Percentiles rank a stretch among this genome's conserved stretches.
Conservation (phyloP, 495 filamentous ascomycete genomes). For the Penicillium desertorum region DNA sequence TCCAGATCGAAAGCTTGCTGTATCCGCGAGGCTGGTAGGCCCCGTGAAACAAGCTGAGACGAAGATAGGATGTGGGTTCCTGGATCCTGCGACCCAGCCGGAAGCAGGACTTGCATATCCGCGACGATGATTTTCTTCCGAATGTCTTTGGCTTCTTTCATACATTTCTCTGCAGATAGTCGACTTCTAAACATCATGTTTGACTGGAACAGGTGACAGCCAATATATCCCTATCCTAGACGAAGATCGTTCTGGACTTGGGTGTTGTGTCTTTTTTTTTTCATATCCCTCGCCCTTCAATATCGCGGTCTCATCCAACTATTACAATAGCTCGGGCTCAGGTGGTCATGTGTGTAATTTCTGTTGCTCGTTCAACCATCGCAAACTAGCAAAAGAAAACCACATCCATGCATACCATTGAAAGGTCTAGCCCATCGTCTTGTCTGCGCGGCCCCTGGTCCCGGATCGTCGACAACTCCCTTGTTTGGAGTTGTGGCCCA, state of each 20-base stretch:
- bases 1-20: slow-evolving; percentile 11
- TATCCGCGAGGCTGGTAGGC: slow-evolving; percentile 7
- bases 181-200: slow-evolving; percentile 4
- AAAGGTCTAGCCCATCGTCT: slow-evolving; percentile 11
- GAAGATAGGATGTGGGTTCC: slow-evolving; percentile 15
- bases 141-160: slow-evolving; percentile 7
- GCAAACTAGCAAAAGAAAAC: background rate
- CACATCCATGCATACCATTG: slow-evolving; percentile 11
- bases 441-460: background rate
- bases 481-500: slow-evolving; percentile 26
- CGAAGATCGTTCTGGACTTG: slow-evolving; percentile 2
- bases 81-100: slow-evolving; percentile 20
- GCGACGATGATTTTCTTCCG: slow-evolving; percentile 19
- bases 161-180: slow-evolving; percentile 1
- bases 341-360: slow-evolving; percentile 1
- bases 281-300: background rate
- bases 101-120: slow-evolving; percentile 30
- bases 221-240: slow-evolving; percentile 9
- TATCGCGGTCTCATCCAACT: background rate
- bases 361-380: slow-evolving; percentile 1
- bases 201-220: slow-evolving; percentile 3
- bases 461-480: slow-evolving; percentile 15
- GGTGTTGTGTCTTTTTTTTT: slow-evolving; percentile 9
- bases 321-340: background rate
- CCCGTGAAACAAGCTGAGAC: slow-evolving; percentile 13